phyloP scores from a whole-genome alignment of 768 basidiomycete genomes.

The Naganishia kalamii region DNA sequence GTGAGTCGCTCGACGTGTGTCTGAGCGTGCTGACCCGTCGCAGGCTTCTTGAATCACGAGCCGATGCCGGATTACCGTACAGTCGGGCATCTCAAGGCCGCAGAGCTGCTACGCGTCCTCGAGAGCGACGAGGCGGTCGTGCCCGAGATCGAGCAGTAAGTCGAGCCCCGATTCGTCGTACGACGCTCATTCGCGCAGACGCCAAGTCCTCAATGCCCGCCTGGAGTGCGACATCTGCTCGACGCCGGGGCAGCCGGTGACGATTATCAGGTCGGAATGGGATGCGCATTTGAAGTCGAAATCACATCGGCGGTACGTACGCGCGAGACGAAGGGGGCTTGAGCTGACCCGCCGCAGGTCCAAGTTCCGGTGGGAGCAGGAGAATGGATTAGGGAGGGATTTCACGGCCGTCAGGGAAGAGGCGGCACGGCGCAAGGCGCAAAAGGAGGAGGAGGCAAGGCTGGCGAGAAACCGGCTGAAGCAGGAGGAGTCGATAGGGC shows the following conservation, averaged over 20 bases:
- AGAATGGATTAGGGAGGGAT: not conserved
- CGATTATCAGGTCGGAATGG: slow-evolving; percentile 24
- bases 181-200: not conserved
- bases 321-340: not conserved
- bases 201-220: slow-evolving; percentile 35
- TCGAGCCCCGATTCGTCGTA: not conserved
- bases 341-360: not conserved
- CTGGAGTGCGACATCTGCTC: slow-evolving; percentile 34
- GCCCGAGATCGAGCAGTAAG: slow-evolving; percentile 34
- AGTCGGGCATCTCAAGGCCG: slow-evolving; percentile 30
- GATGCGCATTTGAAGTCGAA: slow-evolving; percentile 21
- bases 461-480: not conserved
- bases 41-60: slow-evolving; percentile 57
- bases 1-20: slow-evolving; percentile 48
- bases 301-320: slow-evolving; percentile 18
- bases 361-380: not conserved
- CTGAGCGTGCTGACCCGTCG: slow-evolving; percentile 45
- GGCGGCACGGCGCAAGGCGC: not conserved
- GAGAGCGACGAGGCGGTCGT: slow-evolving; percentile 4
- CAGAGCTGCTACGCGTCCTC: slow-evolving; percentile 23
- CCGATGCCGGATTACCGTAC: slow-evolving; percentile 55
- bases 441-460: not conserved
- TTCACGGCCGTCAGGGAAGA: not conserved
- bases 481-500: not conserved
- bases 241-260: slow-evolving; percentile 24